Conservation (phyloP, 441 rosid genomes). For the California macrophylla region DNA sequence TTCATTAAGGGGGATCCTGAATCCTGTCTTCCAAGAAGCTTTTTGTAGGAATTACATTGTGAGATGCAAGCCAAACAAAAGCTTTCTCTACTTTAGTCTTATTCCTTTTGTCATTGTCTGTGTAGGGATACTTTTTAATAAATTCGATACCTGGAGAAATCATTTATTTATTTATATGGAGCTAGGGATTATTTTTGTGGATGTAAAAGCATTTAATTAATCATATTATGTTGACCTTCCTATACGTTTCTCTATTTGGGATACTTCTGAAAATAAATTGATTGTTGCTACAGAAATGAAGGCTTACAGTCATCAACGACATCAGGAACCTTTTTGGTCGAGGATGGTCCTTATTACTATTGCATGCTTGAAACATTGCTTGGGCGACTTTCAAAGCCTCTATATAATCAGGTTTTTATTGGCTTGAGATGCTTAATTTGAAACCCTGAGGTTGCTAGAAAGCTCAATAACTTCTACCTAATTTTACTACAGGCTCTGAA, state of each 20-base stretch:
- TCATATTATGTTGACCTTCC: constrained; percentile 8
- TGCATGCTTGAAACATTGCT: constrained; percentile 98
- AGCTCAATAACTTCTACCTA: constrained; percentile 5
- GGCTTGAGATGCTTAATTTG: constrained; percentile 17
- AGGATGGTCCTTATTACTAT: constrained; percentile 94
- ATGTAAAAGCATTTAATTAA: not conserved
- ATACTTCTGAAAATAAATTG: not conserved
- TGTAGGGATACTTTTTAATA: not conserved
- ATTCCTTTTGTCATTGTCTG: not conserved
- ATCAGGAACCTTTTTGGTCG: constrained; percentile 94
- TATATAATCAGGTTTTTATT: constrained; percentile 69
- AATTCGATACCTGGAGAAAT: not conserved
- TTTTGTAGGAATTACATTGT: too few species aligned
- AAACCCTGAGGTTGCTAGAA: not conserved
- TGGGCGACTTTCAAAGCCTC: constrained; percentile 80
- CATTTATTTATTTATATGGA: not conserved
- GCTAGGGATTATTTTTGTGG: not conserved
- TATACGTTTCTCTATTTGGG: not conserved
- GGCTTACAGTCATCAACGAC: constrained; percentile 86
- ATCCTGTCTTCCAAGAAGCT: too few species aligned
- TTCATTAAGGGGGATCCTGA: too few species aligned
- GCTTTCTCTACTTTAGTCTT: not conserved
- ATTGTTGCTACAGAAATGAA: constrained; percentile 58
- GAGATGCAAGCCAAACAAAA: too few species aligned
- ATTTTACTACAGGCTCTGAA: constrained; percentile 65